A percentile compares a stretch with the other conserved stretches of the same genome.
These are phyloP conservation scores for Aureobasidium pullulans DNA, from an alignment of 2,329 filamentous ascomycete species.

Conservation along the genomic window DNA sequence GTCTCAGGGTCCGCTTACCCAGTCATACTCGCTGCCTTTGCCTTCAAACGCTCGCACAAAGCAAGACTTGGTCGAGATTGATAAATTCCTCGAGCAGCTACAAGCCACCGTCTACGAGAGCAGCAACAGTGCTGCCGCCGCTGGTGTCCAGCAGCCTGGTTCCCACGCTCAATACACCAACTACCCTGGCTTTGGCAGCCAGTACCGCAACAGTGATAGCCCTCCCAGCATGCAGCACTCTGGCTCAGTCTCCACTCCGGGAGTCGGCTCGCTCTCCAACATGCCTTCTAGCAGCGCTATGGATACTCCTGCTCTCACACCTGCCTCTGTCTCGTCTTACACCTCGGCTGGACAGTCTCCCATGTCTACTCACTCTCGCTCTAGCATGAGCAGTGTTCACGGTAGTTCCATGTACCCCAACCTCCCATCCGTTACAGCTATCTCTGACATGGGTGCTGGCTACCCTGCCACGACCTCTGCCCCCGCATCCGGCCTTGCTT, in stretches of 20 bases:
- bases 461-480: slow-evolving; percentile 62
- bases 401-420: slow-evolving; percentile 65
- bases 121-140: slow-evolving; percentile 64
- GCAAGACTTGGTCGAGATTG: slow-evolving; percentile 86
- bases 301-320: slow-evolving; percentile 70
- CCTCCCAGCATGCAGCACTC: slow-evolving; percentile 36
- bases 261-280: slow-evolving; percentile 27
- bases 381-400: slow-evolving; percentile 46
- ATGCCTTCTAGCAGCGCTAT: slow-evolving; percentile 35
- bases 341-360: slow-evolving; percentile 67
- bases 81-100: slow-evolving; percentile 92
- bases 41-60: slow-evolving; percentile 87
- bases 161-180: slow-evolving; percentile 48
- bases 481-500: slow-evolving; percentile 61
- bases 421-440: slow-evolving; percentile 62
- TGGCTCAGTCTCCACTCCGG: slow-evolving; percentile 29
- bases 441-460: slow-evolving; percentile 47
- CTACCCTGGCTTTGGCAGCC: slow-evolving; percentile 33
- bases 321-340: slow-evolving; percentile 68
- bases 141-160: slow-evolving; percentile 68
- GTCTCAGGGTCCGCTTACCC: slow-evolving; percentile 48
- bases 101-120: slow-evolving; percentile 94
- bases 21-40: slow-evolving; percentile 81
- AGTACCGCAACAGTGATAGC: slow-evolving; percentile 52
- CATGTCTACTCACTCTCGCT: slow-evolving; percentile 55